A percentile compares a stretch with the other conserved stretches of the same genome.
phyloP scores from a whole-genome alignment of 805 yeast genomes.

The Vanderwaltozyma verrucispora region DNA sequence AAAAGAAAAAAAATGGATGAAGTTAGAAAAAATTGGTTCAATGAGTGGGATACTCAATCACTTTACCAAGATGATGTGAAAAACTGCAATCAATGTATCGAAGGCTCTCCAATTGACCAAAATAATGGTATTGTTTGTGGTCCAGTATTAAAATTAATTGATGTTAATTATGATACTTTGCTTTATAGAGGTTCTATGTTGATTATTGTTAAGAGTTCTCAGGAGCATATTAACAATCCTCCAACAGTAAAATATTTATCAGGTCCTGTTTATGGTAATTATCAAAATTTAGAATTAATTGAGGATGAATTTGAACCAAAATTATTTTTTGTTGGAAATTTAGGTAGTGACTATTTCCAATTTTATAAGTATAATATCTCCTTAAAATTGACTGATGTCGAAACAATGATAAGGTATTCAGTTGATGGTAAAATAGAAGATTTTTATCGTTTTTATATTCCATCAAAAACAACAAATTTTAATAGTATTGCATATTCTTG shows the following conservation, averaged over 20 bases:
- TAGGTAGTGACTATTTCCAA: constrained; percentile 30
- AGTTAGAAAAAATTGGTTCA: constrained; percentile 11
- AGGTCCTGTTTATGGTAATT: background rate
- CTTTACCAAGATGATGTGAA: constrained; percentile 14
- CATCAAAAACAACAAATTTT: constrained; percentile 56
- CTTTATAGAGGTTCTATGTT: constrained; percentile 62
- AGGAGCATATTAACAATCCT: constrained; percentile 13
- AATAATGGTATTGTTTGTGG: constrained; percentile 43
- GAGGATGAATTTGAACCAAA: constrained; percentile 40
- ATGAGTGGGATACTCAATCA: constrained; percentile 18
- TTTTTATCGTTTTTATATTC: constrained; percentile 60
- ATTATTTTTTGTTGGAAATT: constrained; percentile 32
- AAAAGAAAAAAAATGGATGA: no score
- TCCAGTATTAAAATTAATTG: constrained; percentile 62
- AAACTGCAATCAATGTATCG: constrained; percentile 14
- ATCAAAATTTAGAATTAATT: constrained; percentile 1
- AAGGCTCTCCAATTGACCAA: constrained; percentile 14
- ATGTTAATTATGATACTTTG: constrained; percentile 38
- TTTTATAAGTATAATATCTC: constrained; percentile 62
- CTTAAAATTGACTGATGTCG: constrained; percentile 37
- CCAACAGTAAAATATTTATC: constrained; percentile 13
- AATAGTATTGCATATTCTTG: constrained; percentile 79
- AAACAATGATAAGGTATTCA: constrained; percentile 54
- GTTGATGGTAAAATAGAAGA: constrained; percentile 37
- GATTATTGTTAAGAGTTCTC: constrained; percentile 44